Percentiles rank a stretch among this genome's conserved stretches.
Evolutionary conservation across 2,329 filamentous ascomycete species (phyloP).

Genomic region (Ophiosphaerella narmari): DNA sequence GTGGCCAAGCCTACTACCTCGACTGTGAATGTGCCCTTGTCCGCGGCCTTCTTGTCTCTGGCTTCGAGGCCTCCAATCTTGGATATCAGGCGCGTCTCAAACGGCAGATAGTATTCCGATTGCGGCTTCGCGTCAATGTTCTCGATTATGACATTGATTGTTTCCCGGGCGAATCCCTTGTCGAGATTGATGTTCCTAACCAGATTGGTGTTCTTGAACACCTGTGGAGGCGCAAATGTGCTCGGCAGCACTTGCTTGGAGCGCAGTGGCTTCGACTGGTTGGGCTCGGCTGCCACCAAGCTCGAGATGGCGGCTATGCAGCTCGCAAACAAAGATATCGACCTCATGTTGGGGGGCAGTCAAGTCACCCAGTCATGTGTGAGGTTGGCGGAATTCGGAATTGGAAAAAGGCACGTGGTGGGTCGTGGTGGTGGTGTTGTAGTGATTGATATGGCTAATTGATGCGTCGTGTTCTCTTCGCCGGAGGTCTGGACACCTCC

Average conservation of each 20-base stretch:
- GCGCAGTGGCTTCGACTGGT: constrained; percentile 62
- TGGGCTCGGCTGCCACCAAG: constrained; percentile 61
- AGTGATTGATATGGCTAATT: constrained; percentile 15
- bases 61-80: constrained; percentile 87
- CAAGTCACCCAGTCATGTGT: constrained; percentile 39
- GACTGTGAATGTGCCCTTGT: constrained; percentile 68
- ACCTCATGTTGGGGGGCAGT: constrained; percentile 47
- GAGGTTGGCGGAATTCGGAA: constrained; percentile 16
- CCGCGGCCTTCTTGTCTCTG: constrained; percentile 83
- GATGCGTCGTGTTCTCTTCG: constrained; percentile 48
- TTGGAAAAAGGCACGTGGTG: constrained; percentile 9
- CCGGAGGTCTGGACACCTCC: constrained; percentile 32
- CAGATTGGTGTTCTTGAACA: constrained; percentile 92
- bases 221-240: constrained; percentile 80
- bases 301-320: constrained; percentile 64
- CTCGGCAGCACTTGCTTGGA: constrained; percentile 54
- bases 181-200: constrained; percentile 90
- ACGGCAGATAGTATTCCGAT: constrained; percentile 88
- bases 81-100: constrained; percentile 74
- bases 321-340: constrained; percentile 41
- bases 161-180: constrained; percentile 88
- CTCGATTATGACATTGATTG: constrained; percentile 91
- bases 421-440: constrained; percentile 12
- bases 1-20: constrained; percentile 66
- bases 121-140: constrained; percentile 81